Percentiles rank a stretch among this genome's conserved stretches.
These are phyloP conservation scores for Corymbia citriodora DNA, from an alignment of 441 rosid genomes.

Conservation along the genomic window DNA sequence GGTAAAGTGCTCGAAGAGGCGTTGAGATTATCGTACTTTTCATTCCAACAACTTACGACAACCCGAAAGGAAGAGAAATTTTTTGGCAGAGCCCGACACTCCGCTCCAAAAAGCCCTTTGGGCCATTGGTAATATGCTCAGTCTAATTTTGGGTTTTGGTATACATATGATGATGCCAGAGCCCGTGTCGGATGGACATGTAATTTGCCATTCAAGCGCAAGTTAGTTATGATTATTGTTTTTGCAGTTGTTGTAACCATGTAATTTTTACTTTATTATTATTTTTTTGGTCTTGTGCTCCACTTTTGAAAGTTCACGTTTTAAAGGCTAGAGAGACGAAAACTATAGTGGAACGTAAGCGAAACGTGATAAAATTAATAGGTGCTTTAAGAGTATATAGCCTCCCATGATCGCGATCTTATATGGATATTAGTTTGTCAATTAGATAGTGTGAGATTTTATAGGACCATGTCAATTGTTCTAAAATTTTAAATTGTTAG, in stretches of 20 bases:
- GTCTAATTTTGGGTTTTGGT: background rate
- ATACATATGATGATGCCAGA: background rate
- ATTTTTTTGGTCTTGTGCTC: background rate
- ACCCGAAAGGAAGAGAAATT: background rate
- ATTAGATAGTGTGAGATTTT: too few relatives aligned
- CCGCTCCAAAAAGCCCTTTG: background rate
- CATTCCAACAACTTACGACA: background rate
- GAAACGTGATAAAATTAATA: background rate
- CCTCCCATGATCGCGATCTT: background rate
- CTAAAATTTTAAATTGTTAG: too few relatives aligned
- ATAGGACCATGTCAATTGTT: too few relatives aligned
- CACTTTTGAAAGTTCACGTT: background rate
- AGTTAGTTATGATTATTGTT: background rate
- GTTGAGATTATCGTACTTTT: background rate
- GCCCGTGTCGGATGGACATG: background rate
- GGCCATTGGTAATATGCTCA: background rate
- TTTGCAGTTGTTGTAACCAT: background rate
- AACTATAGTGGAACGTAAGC: background rate
- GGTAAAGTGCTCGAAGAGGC: background rate
- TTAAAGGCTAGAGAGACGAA: background rate
- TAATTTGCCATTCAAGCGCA: background rate
- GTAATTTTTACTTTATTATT: background rate
- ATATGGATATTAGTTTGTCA: background rate
- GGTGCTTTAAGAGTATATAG: background rate
- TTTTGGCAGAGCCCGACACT: background rate